Conservation (phyloP, 148 eudicot species). For the Persicaria tinctoria region DNA sequence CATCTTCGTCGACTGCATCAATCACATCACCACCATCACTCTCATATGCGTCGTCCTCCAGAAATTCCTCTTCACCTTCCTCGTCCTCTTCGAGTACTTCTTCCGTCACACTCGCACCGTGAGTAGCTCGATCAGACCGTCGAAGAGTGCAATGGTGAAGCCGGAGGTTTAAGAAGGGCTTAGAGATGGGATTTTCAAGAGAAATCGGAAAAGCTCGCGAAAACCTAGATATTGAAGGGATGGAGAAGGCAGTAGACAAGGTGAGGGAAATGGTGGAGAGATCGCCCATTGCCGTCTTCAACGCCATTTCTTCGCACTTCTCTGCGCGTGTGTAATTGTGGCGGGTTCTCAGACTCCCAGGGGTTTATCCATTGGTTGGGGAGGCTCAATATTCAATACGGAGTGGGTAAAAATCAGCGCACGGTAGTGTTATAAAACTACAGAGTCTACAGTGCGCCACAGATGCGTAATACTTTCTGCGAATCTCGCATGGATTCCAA, state of each 20-base stretch:
- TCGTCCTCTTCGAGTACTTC: constrained; percentile 13
- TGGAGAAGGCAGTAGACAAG: background rate
- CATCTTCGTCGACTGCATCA: constrained; percentile 41
- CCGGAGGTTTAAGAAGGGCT: constrained; percentile 19
- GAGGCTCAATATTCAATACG: too few relatives aligned
- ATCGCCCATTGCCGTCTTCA: constrained; percentile 5
- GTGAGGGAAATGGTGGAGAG: background rate
- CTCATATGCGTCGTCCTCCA: constrained; percentile 32
- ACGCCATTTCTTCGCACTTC: constrained; percentile 4
- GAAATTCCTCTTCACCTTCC: constrained; percentile 17
- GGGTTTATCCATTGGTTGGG: background rate
- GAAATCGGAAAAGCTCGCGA: constrained; percentile 1
- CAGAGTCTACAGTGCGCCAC: background rate
- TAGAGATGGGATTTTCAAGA: constrained; percentile 3
- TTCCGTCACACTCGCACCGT: constrained; percentile 1
- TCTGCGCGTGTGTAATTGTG: background rate
- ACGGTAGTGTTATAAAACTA: background rate
- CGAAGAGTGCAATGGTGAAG: constrained; percentile 20
- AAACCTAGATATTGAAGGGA: constrained; percentile 4
- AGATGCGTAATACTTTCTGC: background rate
- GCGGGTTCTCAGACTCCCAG: constrained; percentile 2
- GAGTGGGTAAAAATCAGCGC: background rate
- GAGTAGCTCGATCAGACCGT: background rate
- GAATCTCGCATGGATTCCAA: too few relatives aligned
- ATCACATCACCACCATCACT: constrained; percentile 28